These are phyloP conservation scores for Eustoma russellianum DNA, from an alignment of 257 asterid species.

Conservation along the genomic window DNA sequence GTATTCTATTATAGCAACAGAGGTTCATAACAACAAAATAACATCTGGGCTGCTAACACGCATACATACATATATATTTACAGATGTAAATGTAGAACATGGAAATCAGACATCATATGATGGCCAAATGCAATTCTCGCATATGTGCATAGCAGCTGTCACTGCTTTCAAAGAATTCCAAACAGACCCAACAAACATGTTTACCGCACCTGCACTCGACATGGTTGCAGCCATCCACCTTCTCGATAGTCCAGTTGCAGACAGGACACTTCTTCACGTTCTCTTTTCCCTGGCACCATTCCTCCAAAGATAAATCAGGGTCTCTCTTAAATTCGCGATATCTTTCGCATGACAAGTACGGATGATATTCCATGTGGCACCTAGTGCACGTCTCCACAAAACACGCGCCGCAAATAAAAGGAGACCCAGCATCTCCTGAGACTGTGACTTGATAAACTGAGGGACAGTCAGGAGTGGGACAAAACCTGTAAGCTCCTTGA, in stretches of 20 bases:
- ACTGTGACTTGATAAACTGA: constrained; percentile 52
- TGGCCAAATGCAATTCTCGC: constrained; percentile 45
- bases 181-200: constrained; percentile 87
- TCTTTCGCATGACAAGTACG: constrained; percentile 52
- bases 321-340: constrained; percentile 58
- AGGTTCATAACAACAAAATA: background rate
- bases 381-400: constrained; percentile 66
- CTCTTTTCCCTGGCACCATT: constrained; percentile 69
- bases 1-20: background rate
- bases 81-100: background rate
- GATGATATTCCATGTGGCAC: constrained; percentile 89
- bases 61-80: background rate
- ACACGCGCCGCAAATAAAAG: constrained; percentile 68
- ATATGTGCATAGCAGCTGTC: constrained; percentile 65
- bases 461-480: constrained; percentile 97
- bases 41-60: background rate
- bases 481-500: constrained; percentile 56
- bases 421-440: constrained; percentile 15
- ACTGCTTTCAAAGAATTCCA: constrained; percentile 37
- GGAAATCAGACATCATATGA: constrained; percentile 14
- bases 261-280: constrained; percentile 69
- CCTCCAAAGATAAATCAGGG: constrained; percentile 69
- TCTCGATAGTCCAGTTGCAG: constrained; percentile 74
- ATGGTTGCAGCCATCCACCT: constrained; percentile 90
- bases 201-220: constrained; percentile 69